Evolutionary conservation across 2,329 filamentous ascomycete species (phyloP), one percentile per base, ranked within the genome.

Genomic region (Microdochium nivale): DNA sequence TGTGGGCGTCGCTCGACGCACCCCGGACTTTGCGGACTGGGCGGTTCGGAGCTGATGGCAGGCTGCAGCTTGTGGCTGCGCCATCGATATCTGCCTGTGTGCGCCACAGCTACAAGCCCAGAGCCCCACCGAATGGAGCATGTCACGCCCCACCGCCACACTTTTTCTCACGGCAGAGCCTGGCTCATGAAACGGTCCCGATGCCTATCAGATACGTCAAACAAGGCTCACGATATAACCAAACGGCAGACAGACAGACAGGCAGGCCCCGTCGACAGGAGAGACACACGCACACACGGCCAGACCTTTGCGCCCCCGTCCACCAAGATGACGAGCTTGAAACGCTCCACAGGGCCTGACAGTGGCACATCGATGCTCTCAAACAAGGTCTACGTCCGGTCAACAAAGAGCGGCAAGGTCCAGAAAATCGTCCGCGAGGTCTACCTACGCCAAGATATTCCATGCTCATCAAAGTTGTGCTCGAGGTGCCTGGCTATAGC

Each of bases 401-500:
- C 94, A 25, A 95, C 92, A 48, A 91, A 89, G 70, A 94, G 84
- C 69, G 94, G 94, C 70, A 96, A 96, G 74, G 92, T 97, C 54
- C 94, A 97, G 70, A 99, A 99, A 78, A 95, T 99, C 64, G 94
- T 99, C 59, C 84, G 91, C 63, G 94, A 99, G 75, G 80, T 97
- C 56, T 99, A 99, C 70, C 78, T 99, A 55, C 84, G 94, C 68
- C 88, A 92, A 72, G 94, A 99, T 68, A 97, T 99, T 64, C 92
- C 94, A 49, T 99, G 94, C 74, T 96, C 92, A 32, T 97, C 92
- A 25, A 87, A 86, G 68, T 76, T 99, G 46, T 99, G 94, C 74
- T 79, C 79, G 55, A 72, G 70, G 62, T 99, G 94, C 68, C 77
- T 88, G 46, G 77, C 83, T 47, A 80, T 75, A 57, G 89, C 90